Conservation (phyloP, 2,329 filamentous ascomycete species). For the Trichophyton rubrum region DNA sequence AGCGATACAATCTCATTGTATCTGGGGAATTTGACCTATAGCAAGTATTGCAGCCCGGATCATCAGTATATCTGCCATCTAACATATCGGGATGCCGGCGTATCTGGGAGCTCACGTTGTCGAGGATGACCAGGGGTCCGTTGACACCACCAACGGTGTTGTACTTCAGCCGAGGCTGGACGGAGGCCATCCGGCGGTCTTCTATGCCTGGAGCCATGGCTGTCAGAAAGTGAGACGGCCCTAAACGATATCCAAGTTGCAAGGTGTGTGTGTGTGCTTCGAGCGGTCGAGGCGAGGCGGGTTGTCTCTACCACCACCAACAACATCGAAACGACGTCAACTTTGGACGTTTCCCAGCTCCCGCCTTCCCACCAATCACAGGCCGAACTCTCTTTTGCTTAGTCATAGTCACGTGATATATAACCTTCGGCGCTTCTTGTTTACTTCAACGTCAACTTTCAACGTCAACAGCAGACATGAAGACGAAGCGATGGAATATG, state of each 20-base stretch:
- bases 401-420: not conserved
- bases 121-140: constrained; percentile 91
- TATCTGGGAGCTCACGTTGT: constrained; percentile 56
- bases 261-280: not conserved
- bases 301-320: not conserved
- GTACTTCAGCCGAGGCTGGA: constrained; percentile 72
- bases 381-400: not conserved
- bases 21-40: constrained; percentile 85
- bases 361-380: not conserved
- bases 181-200: constrained; percentile 37
- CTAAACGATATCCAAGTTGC: not conserved
- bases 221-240: not conserved
- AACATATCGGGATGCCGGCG: not conserved
- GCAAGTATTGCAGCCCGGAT: not conserved
- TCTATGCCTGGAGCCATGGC: constrained; percentile 31
- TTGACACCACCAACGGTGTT: constrained; percentile 98
- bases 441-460: not conserved
- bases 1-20: constrained; percentile 98
- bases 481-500: not conserved
- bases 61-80: not conserved
- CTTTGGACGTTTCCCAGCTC: not conserved
- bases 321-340: not conserved
- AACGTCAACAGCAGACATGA: not conserved
- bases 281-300: not conserved
- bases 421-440: not conserved